phyloP scores from a whole-genome alignment of 345 rosid genomes.

The Heritiera littoralis region DNA sequence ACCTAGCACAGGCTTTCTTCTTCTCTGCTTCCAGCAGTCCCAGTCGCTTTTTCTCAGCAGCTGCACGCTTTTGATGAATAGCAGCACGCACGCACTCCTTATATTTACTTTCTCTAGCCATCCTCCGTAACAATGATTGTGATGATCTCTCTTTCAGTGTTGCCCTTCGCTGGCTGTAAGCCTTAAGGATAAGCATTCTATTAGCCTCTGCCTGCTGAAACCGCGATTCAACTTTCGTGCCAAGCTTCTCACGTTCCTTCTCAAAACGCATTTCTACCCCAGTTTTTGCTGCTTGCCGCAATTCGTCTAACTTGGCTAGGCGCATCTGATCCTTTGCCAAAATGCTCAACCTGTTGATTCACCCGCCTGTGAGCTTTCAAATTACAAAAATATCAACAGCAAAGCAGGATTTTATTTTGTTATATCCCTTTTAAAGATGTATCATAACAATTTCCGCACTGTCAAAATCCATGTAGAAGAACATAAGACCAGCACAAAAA shows the following conservation, averaged over 20 bases:
- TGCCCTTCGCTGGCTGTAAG: constrained; percentile 70
- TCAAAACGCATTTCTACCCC: constrained; percentile 73
- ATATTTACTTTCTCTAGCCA: constrained; percentile 85
- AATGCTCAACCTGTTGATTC: constrained; percentile 62
- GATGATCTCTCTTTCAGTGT: constrained; percentile 77
- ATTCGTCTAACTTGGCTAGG: constrained; percentile 77
- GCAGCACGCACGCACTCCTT: constrained; percentile 81
- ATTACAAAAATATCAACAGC: not conserved
- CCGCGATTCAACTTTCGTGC: constrained; percentile 72
- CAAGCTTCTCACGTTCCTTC: constrained; percentile 84
- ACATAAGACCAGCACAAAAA: not conserved
- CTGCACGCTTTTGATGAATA: constrained; percentile 82
- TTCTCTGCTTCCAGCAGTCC: constrained; percentile 87
- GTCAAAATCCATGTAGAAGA: constrained; percentile 4
- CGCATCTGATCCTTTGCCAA: constrained; percentile 83
- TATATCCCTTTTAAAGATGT: not conserved
- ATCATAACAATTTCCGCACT: not conserved
- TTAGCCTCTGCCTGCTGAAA: constrained; percentile 90
- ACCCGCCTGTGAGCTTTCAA: constrained; percentile 15
- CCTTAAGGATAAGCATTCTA: constrained; percentile 82
- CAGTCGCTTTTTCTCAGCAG: constrained; percentile 91
- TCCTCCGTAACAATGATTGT: constrained; percentile 73
- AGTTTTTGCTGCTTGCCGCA: constrained; percentile 88
- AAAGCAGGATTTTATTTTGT: not conserved
- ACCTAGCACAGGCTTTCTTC: constrained; percentile 80